Evolutionary conservation across 1,284 basidiomycete genomes (phyloP).

Genomic region (Coriolopsis trogii): DNA sequence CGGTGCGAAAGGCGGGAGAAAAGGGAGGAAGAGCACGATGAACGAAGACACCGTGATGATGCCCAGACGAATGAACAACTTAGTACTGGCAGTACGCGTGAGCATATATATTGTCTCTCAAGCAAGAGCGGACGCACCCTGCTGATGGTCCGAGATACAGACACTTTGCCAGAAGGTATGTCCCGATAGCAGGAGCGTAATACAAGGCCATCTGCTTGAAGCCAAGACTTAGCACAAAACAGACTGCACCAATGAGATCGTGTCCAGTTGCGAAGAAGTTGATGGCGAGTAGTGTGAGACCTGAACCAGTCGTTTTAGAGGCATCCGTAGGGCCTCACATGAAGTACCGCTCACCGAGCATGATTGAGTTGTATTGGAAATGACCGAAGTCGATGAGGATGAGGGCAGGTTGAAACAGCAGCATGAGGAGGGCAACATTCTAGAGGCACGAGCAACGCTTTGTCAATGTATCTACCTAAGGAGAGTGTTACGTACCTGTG

Average conservation of each 20-base stretch:
- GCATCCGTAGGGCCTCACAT: not conserved
- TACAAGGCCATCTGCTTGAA: slow-evolving; percentile 98
- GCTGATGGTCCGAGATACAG: slow-evolving; percentile 63
- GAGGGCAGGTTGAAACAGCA: slow-evolving; percentile 84
- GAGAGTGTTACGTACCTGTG: slow-evolving; percentile 55
- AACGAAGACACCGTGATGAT: slow-evolving; percentile 63
- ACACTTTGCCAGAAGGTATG: slow-evolving; percentile 85
- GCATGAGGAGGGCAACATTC: slow-evolving; percentile 72
- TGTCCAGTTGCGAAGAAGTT: slow-evolving; percentile 68
- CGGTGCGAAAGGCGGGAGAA: slow-evolving; percentile 64
- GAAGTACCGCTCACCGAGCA: slow-evolving; percentile 64
- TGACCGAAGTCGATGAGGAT: slow-evolving; percentile 90
- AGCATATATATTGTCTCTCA: not conserved
- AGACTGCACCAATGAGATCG: slow-evolving; percentile 80
- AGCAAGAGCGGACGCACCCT: slow-evolving; percentile 55
- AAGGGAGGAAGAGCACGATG: slow-evolving; percentile 73
- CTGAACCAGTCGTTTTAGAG: slow-evolving; percentile 37
- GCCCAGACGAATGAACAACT: slow-evolving; percentile 72
- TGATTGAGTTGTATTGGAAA: slow-evolving; percentile 92
- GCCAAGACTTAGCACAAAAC: slow-evolving; percentile 80
- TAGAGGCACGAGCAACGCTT: slow-evolving; percentile 32
- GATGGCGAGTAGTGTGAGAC: slow-evolving; percentile 72
- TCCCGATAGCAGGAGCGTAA: slow-evolving; percentile 88
- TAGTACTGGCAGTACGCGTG: slow-evolving; percentile 37
- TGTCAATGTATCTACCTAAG: not conserved